Evolutionary conservation across 2,329 filamentous ascomycete species (phyloP), one percentile per base, ranked within the genome.

Genomic region (Pyricularia sp.): DNA sequence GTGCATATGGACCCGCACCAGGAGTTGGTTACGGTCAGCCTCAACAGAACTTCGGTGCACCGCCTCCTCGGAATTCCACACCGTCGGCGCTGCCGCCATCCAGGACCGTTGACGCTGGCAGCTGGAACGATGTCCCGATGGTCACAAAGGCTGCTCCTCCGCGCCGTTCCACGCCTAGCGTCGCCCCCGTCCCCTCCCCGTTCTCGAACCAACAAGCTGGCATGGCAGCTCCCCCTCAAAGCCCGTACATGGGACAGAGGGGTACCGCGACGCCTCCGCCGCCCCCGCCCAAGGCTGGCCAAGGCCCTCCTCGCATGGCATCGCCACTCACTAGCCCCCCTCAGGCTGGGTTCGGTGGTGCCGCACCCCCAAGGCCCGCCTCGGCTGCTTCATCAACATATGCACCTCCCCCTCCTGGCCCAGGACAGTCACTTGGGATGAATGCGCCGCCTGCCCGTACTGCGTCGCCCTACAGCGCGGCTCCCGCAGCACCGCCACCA

Each of bases 81-180:
- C 86, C 89, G n/a, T 90, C 92, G 20, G 84, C 86, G 14, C 84
- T 85, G 28, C 84, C 88, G 59, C 89, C 93, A 26, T 87, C 92
- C 11, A 88, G 88, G 75, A 83, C 69, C 88, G 88, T 69, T 90
- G 90, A 91, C 72, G 89, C 90, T 71, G 87, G 90, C 31, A 91
- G 92, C 73, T 99, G 95, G 95, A 99, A 99, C 74, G 95, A 99
- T 78, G 90, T 96, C 67, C 95, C 95, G 1, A 86, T 97, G 74
- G 91, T 98, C 64, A 85, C 87, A 64, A 92, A 94, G 81, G 82
- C 86, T 68, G 85, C 90, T n/a, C 85, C 87, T 17, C 85, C 90
- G 26, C 88, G 94, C 72, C 88, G 90, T 76, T 84, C 85, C 64
- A 97, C 94, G 0, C 93, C 94, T 2, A 88, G 84, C 69, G 82